A percentile compares a stretch with the other conserved stretches of the same genome.
These are phyloP conservation scores for Annulohypoxylon nitens DNA, from an alignment of 495 filamentous ascomycete genomes.

Conservation along the genomic window DNA sequence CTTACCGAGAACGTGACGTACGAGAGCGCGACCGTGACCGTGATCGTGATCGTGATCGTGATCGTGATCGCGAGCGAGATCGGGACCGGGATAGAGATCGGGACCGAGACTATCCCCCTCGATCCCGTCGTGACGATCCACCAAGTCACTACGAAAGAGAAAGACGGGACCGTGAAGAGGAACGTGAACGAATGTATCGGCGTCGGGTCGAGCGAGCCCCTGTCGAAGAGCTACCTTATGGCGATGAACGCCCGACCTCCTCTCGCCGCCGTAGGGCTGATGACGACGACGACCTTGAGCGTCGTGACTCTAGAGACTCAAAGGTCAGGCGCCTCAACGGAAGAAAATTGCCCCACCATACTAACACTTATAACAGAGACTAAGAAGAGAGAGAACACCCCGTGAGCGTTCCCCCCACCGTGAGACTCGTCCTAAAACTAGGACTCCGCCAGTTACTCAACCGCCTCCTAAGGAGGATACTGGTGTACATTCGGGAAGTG, in stretches of 20 bases:
- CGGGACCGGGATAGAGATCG: slow-evolving; percentile 58
- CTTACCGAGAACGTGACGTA: slow-evolving; percentile 67
- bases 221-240: slow-evolving; percentile 88
- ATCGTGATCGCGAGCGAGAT: slow-evolving; percentile 58
- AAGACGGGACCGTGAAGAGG: slow-evolving; percentile 83
- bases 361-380: slow-evolving; percentile 61
- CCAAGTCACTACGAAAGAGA: slow-evolving; percentile 73
- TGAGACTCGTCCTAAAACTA: slow-evolving; percentile 67
- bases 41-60: slow-evolving; percentile 57
- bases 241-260: slow-evolving; percentile 76
- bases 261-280: slow-evolving; percentile 76
- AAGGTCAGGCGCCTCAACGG: slow-evolving; percentile 63
- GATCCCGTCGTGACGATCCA: slow-evolving; percentile 61
- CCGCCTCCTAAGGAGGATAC: slow-evolving; percentile 72
- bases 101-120: slow-evolving; percentile 60
- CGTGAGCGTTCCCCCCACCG: slow-evolving; percentile 72
- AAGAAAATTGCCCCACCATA: slow-evolving; percentile 3
- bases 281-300: slow-evolving; percentile 79
- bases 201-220: slow-evolving; percentile 82
- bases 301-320: slow-evolving; percentile 71
- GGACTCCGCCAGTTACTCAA: slow-evolving; percentile 60
- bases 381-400: slow-evolving; percentile 68
- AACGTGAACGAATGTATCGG: slow-evolving; percentile 86
- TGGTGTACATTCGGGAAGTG: slow-evolving; percentile 83
- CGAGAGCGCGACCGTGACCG: slow-evolving; percentile 60